Base-by-base conservation (phyloP, 2,329 filamentous ascomycete genomes). In the Ustilaginoidea virens region DNA sequence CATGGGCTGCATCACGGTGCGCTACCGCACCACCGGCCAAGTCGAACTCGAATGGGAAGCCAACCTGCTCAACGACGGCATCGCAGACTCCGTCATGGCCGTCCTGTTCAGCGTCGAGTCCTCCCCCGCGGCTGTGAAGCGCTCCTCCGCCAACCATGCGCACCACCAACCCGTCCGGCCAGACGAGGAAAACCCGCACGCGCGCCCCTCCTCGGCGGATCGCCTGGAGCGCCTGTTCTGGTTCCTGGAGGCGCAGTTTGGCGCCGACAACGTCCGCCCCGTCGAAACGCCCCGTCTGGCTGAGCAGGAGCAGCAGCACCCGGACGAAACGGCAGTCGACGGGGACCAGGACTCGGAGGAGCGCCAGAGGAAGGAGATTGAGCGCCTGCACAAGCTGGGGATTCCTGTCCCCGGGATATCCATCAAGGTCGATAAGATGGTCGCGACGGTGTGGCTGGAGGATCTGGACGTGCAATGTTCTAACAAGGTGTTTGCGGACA, bases 181-280 rank as follows among this genome's bases (percentile, higher is more conserved):
- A 31, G 47, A 49, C 31, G 35, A 28, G 32, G 51, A 56, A 15
- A 90, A 93, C 47, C 78, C 76, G 0, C 83, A 92, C 51, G 69
- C 76, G 9, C 68, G 78, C 25, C 55, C 83, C 23, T 68, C 68
- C 7, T 65, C 85, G 1, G 64, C 77, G 25, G 82, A 92, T 41
- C 78, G 82, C 23, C 73, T 96, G 23, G 71, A 78, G 37, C 76
- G 87, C 19, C 72, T 98, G 13, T 79, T 92, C 56, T 81, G 93
- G 73, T 93, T 98, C 60, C 75, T 98, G 10, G 90, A 98, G 60
- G 81, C 86, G 3, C 90, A 98, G 51, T 98, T 98, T 47, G 90
- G 90, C 36, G 64, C 72, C 18, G 77, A 90, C 38, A 77, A 82
- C 34, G 74, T 96, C 32, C 63, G 69, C 1, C 85, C 87, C 4